Conservation (phyloP, 2,329 filamentous ascomycete genomes). For the Aspergillus fumigatiaffinis region DNA sequence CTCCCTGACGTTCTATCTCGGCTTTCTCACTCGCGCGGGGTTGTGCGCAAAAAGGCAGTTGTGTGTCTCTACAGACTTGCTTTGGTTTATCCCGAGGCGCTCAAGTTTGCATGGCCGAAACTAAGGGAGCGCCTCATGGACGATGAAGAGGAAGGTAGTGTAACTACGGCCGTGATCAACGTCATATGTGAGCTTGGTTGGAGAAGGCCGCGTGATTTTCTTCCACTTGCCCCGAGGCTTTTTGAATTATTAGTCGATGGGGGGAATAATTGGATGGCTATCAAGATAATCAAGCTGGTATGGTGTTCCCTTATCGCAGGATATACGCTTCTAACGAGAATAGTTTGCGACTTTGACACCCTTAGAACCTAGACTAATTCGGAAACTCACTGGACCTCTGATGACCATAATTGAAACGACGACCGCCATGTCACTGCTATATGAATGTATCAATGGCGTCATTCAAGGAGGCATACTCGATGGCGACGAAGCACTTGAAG, state of each 20-base stretch:
- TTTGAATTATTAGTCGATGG: constrained; percentile 90
- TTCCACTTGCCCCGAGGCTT: constrained; percentile 82
- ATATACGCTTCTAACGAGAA: constrained; percentile 18
- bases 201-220: constrained; percentile 87
- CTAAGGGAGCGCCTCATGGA: constrained; percentile 94
- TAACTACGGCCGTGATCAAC: constrained; percentile 94
- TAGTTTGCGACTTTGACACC: constrained; percentile 94
- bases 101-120: constrained; percentile 92
- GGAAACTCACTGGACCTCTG: constrained; percentile 84
- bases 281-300: constrained; percentile 96
- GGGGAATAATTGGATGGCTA: constrained; percentile 99
- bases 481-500: constrained; percentile 71
- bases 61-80: constrained; percentile 91
- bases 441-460: constrained; percentile 98
- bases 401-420: constrained; percentile 93
- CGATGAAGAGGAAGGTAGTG: constrained; percentile 81
- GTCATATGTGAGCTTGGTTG: constrained; percentile 95
- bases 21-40: constrained; percentile 77
- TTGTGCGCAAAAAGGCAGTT: constrained; percentile 91
- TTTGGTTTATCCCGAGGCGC: constrained; percentile 91
- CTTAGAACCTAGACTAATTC: constrained; percentile 82
- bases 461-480: constrained; percentile 94
- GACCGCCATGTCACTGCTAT: constrained; percentile 93
- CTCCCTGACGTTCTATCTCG: constrained; percentile 82
- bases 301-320: constrained; percentile 24